phyloP scores from a whole-genome alignment of 768 basidiomycete species.

The Clavulina sp. region DNA sequence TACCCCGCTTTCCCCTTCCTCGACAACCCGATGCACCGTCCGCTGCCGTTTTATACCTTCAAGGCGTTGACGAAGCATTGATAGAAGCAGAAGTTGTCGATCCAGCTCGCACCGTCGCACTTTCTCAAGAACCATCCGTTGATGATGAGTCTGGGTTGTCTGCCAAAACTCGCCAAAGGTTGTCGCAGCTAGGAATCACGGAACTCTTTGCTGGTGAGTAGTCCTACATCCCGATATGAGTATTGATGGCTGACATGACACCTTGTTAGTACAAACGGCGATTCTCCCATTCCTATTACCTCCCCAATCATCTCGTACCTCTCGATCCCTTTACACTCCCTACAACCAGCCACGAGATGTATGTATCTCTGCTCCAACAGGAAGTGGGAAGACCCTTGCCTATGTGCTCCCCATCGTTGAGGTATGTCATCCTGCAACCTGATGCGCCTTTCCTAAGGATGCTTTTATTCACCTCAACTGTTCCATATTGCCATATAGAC shows the following conservation, averaged over 20 bases:
- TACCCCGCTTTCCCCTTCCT: slow-evolving; percentile 57
- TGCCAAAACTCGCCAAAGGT: slow-evolving; percentile 38
- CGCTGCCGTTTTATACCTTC: slow-evolving; percentile 48
- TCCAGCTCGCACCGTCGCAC: slow-evolving; percentile 32
- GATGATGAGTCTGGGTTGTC: slow-evolving; percentile 34
- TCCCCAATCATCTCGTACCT: slow-evolving; percentile 21
- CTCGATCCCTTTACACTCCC: slow-evolving; percentile 38
- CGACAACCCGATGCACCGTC: slow-evolving; percentile 50
- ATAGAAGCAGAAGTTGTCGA: slow-evolving; percentile 53
- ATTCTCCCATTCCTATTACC: slow-evolving; percentile 69
- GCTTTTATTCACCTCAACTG: neutral
- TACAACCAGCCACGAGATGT: slow-evolving; percentile 57
- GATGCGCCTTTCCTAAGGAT: neutral
- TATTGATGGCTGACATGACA: neutral
- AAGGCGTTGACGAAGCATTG: slow-evolving; percentile 62
- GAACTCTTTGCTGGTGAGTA: slow-evolving; percentile 75
- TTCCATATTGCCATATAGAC: too few relatives aligned
- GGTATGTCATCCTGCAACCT: slow-evolving; percentile 29
- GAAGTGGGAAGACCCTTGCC: slow-evolving; percentile 94
- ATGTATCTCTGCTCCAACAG: slow-evolving; percentile 92
- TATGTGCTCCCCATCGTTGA: slow-evolving; percentile 89
- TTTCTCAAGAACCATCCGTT: slow-evolving; percentile 10
- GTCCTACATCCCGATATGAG: neutral
- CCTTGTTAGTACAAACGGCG: slow-evolving; percentile 60
- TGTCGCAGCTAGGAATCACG: slow-evolving; percentile 62